Base-by-base conservation (phyloP, 768 basidiomycete species). In the Boletus sensibilis region DNA sequence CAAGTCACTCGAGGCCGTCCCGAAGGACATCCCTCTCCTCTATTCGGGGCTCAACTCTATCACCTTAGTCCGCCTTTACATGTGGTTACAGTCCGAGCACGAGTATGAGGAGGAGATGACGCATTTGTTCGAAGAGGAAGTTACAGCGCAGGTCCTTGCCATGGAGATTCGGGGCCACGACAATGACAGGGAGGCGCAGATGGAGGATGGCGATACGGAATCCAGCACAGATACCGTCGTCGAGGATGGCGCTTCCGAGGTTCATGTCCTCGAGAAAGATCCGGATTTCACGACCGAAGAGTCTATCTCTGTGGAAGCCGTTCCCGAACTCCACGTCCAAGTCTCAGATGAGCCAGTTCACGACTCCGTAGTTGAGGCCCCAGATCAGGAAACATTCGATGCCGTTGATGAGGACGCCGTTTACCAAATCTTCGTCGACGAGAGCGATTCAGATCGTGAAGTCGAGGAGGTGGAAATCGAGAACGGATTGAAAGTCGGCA, bases 1-100 rank as follows among this genome's bases (percentile, higher is more conserved):
- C 61, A 69, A 69, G 48, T 64, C 72, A 5, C 21, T 55, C 35
- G 56, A 59, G n/a, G 61, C 70, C 13, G 52, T 76, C 33, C 56
- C 72, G 16, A 67, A 62, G 44, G 73, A 75, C 53, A 62, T 65
- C n/a, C 68, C 75, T 16, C 66, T 76, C 33, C 62, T 70, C 23
- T 67, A 70, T 56, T 67, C 69, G 2, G 72, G 72, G 12, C 68
- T 75, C 37, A 71, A 69, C 44, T 64, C 69, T 21, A 67, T 64
- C 37, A 70, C 66, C 18, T 58, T 72, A 27, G 63, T 68, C 18
- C 60, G 63, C 27, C 59, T 75, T 13, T 60, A 66, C 55, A 63
- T 65, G 62, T 74, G 72, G 72, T 59, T 73, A 33, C 69, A 67
- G 59, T 68, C 67, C 12, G 66, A 65, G 37, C 63, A 68, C 38